Percentiles rank a stretch among this genome's conserved stretches.
These are phyloP conservation scores for Bipolaris cookei DNA, from an alignment of 2,329 filamentous ascomycete genomes.

Conservation along the genomic window DNA sequence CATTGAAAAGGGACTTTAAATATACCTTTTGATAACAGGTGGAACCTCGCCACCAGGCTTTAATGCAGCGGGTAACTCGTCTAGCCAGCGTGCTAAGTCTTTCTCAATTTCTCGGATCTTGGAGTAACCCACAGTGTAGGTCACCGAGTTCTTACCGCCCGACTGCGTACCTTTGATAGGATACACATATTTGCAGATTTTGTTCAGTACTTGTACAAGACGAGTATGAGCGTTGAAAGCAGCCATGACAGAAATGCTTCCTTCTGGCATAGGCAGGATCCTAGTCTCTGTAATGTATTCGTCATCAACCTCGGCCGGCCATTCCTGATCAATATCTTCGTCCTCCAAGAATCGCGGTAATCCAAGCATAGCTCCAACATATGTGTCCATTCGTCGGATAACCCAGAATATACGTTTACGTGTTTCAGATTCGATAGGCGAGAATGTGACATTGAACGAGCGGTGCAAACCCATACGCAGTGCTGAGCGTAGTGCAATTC, in stretches of 20 bases:
- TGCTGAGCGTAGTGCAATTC: constrained; percentile 58
- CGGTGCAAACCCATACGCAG: constrained; percentile 60
- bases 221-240: constrained; percentile 67
- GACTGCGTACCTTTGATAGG: constrained; percentile 61
- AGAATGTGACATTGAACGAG: constrained; percentile 55
- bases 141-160: constrained; percentile 51
- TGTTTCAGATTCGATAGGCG: constrained; percentile 56
- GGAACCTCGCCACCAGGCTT: constrained; percentile 79
- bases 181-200: constrained; percentile 69
- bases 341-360: constrained; percentile 57
- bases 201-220: constrained; percentile 63
- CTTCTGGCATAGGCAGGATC: constrained; percentile 61
- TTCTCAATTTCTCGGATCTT: constrained; percentile 69
- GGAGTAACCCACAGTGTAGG: constrained; percentile 68
- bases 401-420: constrained; percentile 61
- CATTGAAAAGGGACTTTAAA: constrained; percentile 5
- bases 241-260: constrained; percentile 62
- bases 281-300: constrained; percentile 58
- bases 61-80: constrained; percentile 73
- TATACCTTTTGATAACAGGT: constrained; percentile 76
- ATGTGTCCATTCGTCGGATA: constrained; percentile 59
- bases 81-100: constrained; percentile 68
- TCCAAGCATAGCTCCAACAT: constrained; percentile 59
- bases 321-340: constrained; percentile 58
- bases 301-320: constrained; percentile 56